Base-by-base conservation (phyloP, 2,329 filamentous ascomycete species). In the Fusarium pseudoanthophilum region DNA sequence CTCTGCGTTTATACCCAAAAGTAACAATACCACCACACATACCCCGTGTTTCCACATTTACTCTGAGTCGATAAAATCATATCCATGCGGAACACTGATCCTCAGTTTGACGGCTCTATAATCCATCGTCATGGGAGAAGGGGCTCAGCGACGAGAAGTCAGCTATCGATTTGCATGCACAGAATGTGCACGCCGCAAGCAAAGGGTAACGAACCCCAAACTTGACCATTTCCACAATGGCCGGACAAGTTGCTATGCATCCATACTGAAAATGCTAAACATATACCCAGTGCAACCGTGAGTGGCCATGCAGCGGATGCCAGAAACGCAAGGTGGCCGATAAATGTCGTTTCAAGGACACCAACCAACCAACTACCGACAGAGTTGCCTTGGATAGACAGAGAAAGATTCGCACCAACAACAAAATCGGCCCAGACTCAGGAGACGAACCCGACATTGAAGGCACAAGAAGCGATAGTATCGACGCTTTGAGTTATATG, bases 161-260 rank as follows among this genome's bases (percentile, higher is more conserved):
- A 61, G 61, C 60, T 60, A 75, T 48, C 79, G 80, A 46, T 71
- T 80, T 24, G 84, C 85, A 52, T 86, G 85, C 69, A 83, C 84
- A 7, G 85, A 86, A 75, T 86, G 82, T 63, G 76, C 79, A 42
- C 79, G 82, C 21, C 80, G 82, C 55, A 83, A 83, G 75, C 82
- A 83, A 76, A 83, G 81, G 77, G 82, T 82, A 75, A 64, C 21
- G 37, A 48, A 40, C 11, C 51, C 40, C 34, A 40, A 34, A 59
- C 52, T 49, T 49, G 37, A 36, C 20, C 28, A 51, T 32, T 14
- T 24, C 21, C 30, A 13, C 28, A 21, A 37, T 4, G 30, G 15
- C 20, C n/a, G 16, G 20, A n/a, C 20, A 37, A 21, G n/a, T 32
- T 48, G 18, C 37, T 37, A 26, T 18, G 20, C 11, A 43, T 34